phyloP scores from a whole-genome alignment of 371 early-diverging fungal species.

The Mortierella sp. region DNA sequence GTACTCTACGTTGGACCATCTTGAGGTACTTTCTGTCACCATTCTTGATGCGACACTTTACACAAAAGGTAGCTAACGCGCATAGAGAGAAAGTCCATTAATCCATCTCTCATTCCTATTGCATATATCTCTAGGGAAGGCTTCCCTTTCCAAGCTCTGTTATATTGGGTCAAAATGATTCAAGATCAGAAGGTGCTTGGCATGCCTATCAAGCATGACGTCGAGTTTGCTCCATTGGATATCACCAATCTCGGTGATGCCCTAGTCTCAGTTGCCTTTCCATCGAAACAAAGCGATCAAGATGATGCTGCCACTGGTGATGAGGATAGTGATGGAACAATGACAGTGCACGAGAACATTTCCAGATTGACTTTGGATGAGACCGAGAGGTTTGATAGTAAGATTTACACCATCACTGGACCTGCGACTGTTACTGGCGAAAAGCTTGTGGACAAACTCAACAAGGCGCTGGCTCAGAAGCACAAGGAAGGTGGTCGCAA shows the following conservation, averaged over 20 bases:
- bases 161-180: constrained; percentile 42
- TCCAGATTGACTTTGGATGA: background rate
- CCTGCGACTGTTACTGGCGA: constrained; percentile 30
- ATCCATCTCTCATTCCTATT: background rate
- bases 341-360: no score
- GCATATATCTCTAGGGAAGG: constrained; percentile 24
- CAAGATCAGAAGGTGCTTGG: constrained; percentile 23
- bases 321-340: background rate
- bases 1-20: constrained; percentile 37
- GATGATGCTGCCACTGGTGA: background rate
- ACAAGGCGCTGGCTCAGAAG: background rate
- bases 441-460: constrained; percentile 25
- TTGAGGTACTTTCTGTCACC: constrained; percentile 24
- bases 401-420: constrained; percentile 40
- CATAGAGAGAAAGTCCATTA: background rate
- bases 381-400: constrained; percentile 10
- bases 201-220: constrained; percentile 33
- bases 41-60: background rate
- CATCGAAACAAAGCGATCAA: background rate
- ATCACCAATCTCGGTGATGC: constrained; percentile 36
- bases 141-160: constrained; percentile 32
- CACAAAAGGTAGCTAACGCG: background rate
- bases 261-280: constrained; percentile 31
- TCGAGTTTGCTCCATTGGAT: constrained; percentile 31
- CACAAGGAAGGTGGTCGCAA: background rate